Percentiles rank a stretch among this genome's conserved stretches.
Conservation (phyloP, 352 stramenopile genomes). For the Poterioochromonas sp. region DNA sequence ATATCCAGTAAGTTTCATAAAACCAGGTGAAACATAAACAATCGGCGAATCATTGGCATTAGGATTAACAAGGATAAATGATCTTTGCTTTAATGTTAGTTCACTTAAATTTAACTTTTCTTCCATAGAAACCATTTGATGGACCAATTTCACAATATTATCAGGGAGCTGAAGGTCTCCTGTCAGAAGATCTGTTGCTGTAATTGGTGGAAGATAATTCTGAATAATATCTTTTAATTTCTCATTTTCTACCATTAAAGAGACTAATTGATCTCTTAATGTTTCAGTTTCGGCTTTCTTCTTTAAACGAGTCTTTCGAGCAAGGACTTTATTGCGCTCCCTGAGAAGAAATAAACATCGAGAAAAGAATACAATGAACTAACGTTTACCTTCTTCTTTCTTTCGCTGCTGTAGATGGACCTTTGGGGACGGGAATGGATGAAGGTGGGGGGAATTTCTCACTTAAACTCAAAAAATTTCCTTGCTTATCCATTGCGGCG, state of each 20-base stretch:
- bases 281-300: background rate
- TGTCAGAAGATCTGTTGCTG: background rate
- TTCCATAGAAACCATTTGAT: background rate
- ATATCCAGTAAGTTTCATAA: slow-evolving; percentile 50
- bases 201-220: background rate
- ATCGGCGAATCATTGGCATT: slow-evolving; percentile 34
- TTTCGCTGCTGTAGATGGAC: background rate
- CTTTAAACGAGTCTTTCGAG: background rate
- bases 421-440: background rate
- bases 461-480: too few species aligned
- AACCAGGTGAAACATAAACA: slow-evolving; percentile 45
- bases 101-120: background rate
- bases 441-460: too few species aligned
- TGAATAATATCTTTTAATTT: background rate
- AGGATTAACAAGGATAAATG: background rate
- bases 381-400: background rate
- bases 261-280: background rate
- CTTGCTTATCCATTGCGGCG: too few species aligned
- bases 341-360: background rate
- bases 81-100: background rate
- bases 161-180: background rate
- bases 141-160: background rate
- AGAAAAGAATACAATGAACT: background rate
- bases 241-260: background rate
- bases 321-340: background rate